Conservation (phyloP, 23 red algal genomes). For the Gracilariopsis chorda region DNA sequence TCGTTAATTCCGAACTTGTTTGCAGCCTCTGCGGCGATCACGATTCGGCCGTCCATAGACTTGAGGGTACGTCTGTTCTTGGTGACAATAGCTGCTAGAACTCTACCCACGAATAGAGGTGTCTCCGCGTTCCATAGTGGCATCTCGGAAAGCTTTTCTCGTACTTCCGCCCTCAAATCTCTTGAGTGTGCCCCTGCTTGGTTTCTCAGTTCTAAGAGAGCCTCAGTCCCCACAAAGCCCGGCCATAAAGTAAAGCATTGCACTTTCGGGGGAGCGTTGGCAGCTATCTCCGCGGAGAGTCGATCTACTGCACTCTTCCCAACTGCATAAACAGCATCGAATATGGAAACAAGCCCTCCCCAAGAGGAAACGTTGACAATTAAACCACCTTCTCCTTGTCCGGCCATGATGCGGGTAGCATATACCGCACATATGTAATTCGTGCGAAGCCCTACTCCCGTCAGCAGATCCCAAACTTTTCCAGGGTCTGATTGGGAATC, state of each 20-base stretch:
- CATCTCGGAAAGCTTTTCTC: background rate
- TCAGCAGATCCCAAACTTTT: conserved; percentile 54
- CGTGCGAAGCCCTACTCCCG: conserved; percentile 50
- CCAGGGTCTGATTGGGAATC: conserved; percentile 39
- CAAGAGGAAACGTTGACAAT: conserved; percentile 60
- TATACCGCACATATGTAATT: conserved; percentile 38
- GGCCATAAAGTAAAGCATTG: conserved; percentile 44
- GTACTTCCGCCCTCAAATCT: too few relatives aligned
- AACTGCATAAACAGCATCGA: conserved; percentile 61
- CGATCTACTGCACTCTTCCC: conserved; percentile 57
- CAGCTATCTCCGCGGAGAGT: conserved; percentile 47
- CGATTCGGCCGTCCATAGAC: background rate
- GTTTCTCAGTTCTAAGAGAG: background rate
- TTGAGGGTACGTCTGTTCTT: background rate
- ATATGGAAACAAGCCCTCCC: conserved; percentile 48
- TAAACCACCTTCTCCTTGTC: background rate
- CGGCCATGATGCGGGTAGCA: conserved; percentile 42
- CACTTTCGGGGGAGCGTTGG: background rate
- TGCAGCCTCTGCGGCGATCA: conserved; percentile 15
- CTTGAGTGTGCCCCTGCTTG: background rate
- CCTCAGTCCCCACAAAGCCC: conserved; percentile 50
- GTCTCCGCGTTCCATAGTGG: conserved; percentile 42
- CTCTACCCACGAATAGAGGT: conserved; percentile 64
- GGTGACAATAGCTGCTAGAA: conserved; percentile 32
- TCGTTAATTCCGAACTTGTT: background rate